Percentiles rank a stretch among this genome's conserved stretches.
Conservation (phyloP, 2,329 filamentous ascomycete species). For the Sphaerulina vaccinii region DNA sequence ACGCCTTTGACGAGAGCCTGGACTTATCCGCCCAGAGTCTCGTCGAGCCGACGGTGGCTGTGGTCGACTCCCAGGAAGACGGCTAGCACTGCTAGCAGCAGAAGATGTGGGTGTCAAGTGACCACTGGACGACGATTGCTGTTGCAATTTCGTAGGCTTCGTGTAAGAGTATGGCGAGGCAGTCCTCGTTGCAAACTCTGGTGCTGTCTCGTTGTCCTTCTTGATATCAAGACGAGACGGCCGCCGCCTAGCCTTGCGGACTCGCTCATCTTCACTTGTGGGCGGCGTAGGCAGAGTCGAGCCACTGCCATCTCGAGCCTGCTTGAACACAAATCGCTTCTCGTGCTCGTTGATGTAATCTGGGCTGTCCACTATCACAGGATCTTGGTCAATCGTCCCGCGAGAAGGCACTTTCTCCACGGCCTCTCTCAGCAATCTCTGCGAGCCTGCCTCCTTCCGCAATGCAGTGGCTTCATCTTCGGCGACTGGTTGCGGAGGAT, state of each 20-base stretch:
- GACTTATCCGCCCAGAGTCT: conserved; percentile 29
- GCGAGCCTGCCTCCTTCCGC: conserved; percentile 57
- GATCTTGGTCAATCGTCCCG: conserved; percentile 67
- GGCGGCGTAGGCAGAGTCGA: conserved; percentile 36
- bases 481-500: conserved; percentile 63
- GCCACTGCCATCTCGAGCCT: conserved; percentile 11
- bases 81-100: conserved; percentile 1
- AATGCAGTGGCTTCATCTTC: conserved; percentile 68
- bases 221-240: conserved; percentile 39
- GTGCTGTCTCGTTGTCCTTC: conserved; percentile 37
- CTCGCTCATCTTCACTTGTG: conserved; percentile 40
- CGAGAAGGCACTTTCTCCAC: conserved; percentile 58
- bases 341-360: conserved; percentile 43
- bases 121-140: conserved; percentile 40
- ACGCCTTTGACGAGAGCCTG: conserved; percentile 22
- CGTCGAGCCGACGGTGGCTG: conserved; percentile 28
- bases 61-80: conserved; percentile 10
- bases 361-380: conserved; percentile 62
- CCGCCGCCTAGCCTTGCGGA: conserved; percentile 29
- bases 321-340: conserved; percentile 57
- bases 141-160: conserved; percentile 36
- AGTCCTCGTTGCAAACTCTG: conserved; percentile 42
- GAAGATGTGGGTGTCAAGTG: conserved; percentile 43
- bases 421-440: conserved; percentile 35
- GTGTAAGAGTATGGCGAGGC: conserved; percentile 49